These are phyloP conservation scores for Paspalum vaginatum DNA, from an alignment of 176 grass and related monocot species.

Conservation along the genomic window DNA sequence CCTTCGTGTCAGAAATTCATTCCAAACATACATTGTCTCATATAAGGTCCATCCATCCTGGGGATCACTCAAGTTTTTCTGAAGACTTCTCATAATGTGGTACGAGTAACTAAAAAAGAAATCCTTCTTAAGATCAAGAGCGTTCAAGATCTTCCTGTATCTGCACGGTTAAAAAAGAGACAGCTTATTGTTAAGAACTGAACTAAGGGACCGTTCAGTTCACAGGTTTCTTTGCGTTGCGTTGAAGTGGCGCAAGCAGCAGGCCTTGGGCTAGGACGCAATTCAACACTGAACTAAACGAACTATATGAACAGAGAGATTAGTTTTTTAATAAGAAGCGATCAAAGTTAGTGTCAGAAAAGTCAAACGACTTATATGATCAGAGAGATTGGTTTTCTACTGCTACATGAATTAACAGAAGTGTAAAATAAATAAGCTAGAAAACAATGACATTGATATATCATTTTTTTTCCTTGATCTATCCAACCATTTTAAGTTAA, in stretches of 20 bases:
- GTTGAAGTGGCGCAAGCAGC: too few species aligned
- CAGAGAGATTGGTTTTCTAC: neutral
- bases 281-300: too few species aligned
- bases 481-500: conserved; percentile 11
- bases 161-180: conserved; percentile 51
- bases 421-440: neutral
- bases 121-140: conserved; percentile 90
- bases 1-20: conserved; percentile 72
- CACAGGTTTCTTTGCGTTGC: too few species aligned
- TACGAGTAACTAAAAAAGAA: conserved; percentile 97
- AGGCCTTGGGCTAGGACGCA: too few species aligned
- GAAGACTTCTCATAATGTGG: conserved; percentile 81
- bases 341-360: too few species aligned
- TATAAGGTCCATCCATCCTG: conserved; percentile 61
- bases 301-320: too few species aligned
- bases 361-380: too few species aligned
- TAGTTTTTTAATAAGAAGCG: too few species aligned
- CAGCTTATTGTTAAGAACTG: conserved; percentile 22
- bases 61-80: conserved; percentile 78
- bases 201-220: neutral
- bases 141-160: conserved; percentile 84
- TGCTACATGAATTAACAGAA: conserved; percentile 4
- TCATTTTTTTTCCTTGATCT: neutral
- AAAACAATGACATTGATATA: neutral
- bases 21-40: conserved; percentile 93